Conservation (phyloP, 805 yeast genomes). For the Saccharomycopsis babjevae region DNA sequence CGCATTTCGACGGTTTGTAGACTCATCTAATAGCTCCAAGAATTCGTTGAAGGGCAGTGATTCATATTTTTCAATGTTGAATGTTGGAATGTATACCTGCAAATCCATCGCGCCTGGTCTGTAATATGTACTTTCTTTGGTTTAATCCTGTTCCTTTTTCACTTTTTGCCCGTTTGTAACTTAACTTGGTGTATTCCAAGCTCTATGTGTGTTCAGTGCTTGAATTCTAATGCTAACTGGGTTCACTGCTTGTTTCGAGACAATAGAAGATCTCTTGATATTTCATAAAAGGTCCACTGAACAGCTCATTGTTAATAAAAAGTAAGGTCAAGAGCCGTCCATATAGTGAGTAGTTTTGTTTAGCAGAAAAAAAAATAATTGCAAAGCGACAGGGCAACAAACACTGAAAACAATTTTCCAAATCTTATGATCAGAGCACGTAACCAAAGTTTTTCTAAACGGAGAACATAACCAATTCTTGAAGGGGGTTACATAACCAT, state of each 20-base stretch:
- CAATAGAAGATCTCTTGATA: not conserved
- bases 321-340: not conserved
- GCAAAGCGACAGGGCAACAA: too few relatives aligned
- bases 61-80: slow-evolving; percentile 15
- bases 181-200: not conserved
- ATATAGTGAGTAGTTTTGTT: too few relatives aligned
- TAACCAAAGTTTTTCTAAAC: too few relatives aligned
- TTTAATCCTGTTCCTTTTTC: not conserved
- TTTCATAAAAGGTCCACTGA: not conserved
- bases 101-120: slow-evolving; percentile 11
- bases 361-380: too few relatives aligned
- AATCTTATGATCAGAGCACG: too few relatives aligned
- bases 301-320: not conserved
- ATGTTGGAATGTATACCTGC: slow-evolving; percentile 15
- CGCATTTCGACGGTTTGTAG: slow-evolving; percentile 16
- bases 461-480: too few relatives aligned
- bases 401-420: too few relatives aligned
- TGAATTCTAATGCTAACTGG: not conserved
- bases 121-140: not conserved
- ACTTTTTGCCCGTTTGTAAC: not conserved
- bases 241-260: not conserved
- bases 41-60: slow-evolving; percentile 7
- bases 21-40: slow-evolving; percentile 9
- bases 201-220: too few relatives aligned
- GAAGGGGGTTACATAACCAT: too few relatives aligned